Base-by-base conservation (phyloP, 192 early-diverging fungal genomes). In the Umbelopsis isabellina region DNA sequence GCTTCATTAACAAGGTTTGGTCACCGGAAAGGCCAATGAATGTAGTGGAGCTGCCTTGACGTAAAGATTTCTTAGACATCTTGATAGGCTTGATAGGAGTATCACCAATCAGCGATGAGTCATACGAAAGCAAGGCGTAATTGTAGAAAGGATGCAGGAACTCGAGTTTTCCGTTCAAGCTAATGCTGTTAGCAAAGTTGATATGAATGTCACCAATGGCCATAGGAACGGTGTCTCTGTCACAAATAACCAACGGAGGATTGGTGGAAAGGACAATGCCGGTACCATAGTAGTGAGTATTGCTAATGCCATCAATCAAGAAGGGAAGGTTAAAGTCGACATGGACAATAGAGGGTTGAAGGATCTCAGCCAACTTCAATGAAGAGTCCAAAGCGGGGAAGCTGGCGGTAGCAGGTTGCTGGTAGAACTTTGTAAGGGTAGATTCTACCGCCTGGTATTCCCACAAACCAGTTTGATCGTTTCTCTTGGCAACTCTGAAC, bases 81-180 rank as follows among this genome's bases (percentile, higher is more conserved):
- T 79, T 75, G 12, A 86, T 84, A 5, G 85, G 71, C 27, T 75
- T 69, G 18, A 96, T 85, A 18, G 92, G 90, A 1, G 92, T 93
- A 7, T 83, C 68, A 15, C 88, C 91, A 41, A 96, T 68, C 35
- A 87, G 79, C 11, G 71, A 68, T 18, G 90, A 80, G 51, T 98
- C 91, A 74, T 93, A 98, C 21, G 86, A 83, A 25, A 98, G 49
- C 53, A 98, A 85, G 5, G 91, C 89, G 81, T 92, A 92, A 80
- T 95, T 97, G 71, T 95, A 91, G 2, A 89, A 88, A 6, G 95
- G 97, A 66, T 98, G 97, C 50, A 93, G 65, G 76, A 92, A 96
- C 5, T 89, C 72, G 37, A 96, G 79, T 66, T 87, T 87, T n/a
- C 86, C 97, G 0, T 93, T 91, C 49, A 97, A 87, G 45, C 91